phyloP scores from a whole-genome alignment of 2,329 filamentous ascomycete genomes.

The Epichloe sylvatica region DNA sequence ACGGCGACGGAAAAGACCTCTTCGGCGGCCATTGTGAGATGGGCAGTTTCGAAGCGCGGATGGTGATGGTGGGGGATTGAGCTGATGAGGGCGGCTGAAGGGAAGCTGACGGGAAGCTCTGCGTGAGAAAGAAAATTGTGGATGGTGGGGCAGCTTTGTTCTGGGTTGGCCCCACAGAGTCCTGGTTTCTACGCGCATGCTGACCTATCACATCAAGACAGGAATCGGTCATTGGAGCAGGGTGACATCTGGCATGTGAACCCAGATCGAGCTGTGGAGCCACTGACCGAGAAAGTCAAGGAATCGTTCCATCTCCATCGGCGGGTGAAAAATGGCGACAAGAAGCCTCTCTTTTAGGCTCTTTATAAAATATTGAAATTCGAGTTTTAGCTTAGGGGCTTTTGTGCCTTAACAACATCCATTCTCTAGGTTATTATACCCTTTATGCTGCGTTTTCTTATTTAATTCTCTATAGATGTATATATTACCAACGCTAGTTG shows the following conservation, averaged over 20 bases:
- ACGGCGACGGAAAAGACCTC: constrained; percentile 46
- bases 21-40: constrained; percentile 20
- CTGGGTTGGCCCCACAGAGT: neutral
- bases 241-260: constrained; percentile 87
- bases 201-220: constrained; percentile 30
- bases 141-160: neutral
- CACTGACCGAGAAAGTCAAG: constrained; percentile 52
- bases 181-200: neutral
- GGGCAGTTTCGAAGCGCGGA: neutral
- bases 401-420: constrained; percentile 58
- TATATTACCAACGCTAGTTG: constrained; percentile 28
- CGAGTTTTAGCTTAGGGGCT: constrained; percentile 77
- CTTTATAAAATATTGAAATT: constrained; percentile 73
- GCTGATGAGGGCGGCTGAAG: neutral
- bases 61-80: too few relatives aligned
- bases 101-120: neutral
- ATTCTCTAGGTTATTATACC: constrained; percentile 71
- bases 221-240: constrained; percentile 70
- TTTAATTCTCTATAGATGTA: constrained; percentile 69
- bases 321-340: constrained; percentile 52
- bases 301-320: constrained; percentile 57
- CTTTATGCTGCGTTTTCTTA: constrained; percentile 74
- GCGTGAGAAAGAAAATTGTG: neutral
- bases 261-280: constrained; percentile 58
- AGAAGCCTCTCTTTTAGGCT: constrained; percentile 63